phyloP scores from a whole-genome alignment of 2,329 filamentous ascomycete genomes.

The Escovopsis sp. region DNA sequence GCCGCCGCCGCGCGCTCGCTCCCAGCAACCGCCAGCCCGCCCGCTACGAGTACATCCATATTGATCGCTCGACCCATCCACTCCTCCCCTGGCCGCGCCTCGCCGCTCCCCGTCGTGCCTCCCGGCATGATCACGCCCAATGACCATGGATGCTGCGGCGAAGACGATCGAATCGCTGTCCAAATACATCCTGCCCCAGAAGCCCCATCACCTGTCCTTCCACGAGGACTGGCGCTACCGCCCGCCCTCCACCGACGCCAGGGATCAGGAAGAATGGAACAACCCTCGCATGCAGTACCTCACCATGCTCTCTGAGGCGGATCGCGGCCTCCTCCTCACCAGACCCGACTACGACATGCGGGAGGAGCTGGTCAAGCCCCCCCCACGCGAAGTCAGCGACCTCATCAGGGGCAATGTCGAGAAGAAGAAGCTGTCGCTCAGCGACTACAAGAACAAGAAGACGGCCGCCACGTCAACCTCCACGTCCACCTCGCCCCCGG shows the following conservation, averaged over 20 bases:
- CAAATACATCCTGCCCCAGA: constrained; percentile 35
- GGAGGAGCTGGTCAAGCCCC: constrained; percentile 31
- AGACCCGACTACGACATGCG: constrained; percentile 43
- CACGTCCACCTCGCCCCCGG: constrained; percentile 22
- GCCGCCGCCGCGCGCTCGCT: constrained; percentile 10
- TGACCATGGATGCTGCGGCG: constrained; percentile 44
- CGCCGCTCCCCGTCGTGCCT: constrained; percentile 12
- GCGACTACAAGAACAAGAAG: constrained; percentile 45
- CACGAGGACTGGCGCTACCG: constrained; percentile 33
- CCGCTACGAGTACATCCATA: too few species aligned
- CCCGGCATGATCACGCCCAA: constrained; percentile 23
- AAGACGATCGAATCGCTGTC: constrained; percentile 39
- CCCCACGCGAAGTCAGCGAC: constrained; percentile 22
- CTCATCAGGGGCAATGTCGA: constrained; percentile 27
- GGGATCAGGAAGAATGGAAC: constrained; percentile 33
- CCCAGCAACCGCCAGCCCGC: neutral
- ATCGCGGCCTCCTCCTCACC: constrained; percentile 42
- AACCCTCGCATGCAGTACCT: constrained; percentile 38
- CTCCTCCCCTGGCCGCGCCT: constrained; percentile 10
- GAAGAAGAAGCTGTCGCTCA: constrained; percentile 43
- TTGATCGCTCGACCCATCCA: too few species aligned
- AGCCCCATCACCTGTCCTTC: constrained; percentile 38
- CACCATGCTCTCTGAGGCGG: constrained; percentile 41
- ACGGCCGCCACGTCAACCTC: constrained; percentile 14
- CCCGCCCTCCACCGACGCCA: constrained; percentile 24